These are phyloP conservation scores for Lodderomyces beijingensis DNA, from an alignment of 1,139 yeast genomes.

Conservation along the genomic window DNA sequence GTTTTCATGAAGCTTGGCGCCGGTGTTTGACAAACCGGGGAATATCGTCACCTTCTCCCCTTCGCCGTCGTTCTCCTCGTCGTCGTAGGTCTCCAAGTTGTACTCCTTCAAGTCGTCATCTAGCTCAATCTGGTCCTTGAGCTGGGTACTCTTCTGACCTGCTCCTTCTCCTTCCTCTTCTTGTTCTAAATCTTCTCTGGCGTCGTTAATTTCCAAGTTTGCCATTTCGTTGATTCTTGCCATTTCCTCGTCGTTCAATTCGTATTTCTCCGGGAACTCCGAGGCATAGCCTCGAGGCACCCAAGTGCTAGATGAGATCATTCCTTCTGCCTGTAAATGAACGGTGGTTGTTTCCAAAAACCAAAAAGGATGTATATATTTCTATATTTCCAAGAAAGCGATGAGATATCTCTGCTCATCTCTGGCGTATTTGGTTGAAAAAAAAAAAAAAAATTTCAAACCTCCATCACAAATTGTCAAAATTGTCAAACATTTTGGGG, in stretches of 20 bases:
- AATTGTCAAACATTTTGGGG: too few relatives aligned
- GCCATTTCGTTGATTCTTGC: conserved; percentile 86
- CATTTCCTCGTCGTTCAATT: conserved; percentile 87
- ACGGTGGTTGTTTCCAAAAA: too few relatives aligned
- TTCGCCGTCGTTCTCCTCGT: conserved; percentile 28
- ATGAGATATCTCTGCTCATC: too few relatives aligned
- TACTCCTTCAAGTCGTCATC: conserved; percentile 88
- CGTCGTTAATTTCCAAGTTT: conserved; percentile 72
- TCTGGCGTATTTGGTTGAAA: too few relatives aligned
- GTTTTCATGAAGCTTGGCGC: conserved; percentile 47
- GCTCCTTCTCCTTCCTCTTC: conserved; percentile 15
- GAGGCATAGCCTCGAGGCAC: conserved; percentile 95
- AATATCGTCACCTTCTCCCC: conserved; percentile 58
- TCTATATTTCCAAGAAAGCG: too few relatives aligned
- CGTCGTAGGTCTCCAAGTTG: conserved; percentile 80
- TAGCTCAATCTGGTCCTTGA: conserved; percentile 52
- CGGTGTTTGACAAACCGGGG: conserved; percentile 61
- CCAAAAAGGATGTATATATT: too few relatives aligned
- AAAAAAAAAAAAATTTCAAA: conserved; percentile 6
- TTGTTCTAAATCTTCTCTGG: conserved; percentile 48
- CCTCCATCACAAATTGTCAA: too few relatives aligned
- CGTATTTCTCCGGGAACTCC: conserved; percentile 87
- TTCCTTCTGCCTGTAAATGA: too few relatives aligned
- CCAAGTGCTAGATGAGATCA: conserved; percentile 94
- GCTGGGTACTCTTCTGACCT: conserved; percentile 15